These are phyloP conservation scores for Cutaneotrichosporon sp. DNA, from an alignment of 1,284 basidiomycete genomes.

Conservation along the genomic window DNA sequence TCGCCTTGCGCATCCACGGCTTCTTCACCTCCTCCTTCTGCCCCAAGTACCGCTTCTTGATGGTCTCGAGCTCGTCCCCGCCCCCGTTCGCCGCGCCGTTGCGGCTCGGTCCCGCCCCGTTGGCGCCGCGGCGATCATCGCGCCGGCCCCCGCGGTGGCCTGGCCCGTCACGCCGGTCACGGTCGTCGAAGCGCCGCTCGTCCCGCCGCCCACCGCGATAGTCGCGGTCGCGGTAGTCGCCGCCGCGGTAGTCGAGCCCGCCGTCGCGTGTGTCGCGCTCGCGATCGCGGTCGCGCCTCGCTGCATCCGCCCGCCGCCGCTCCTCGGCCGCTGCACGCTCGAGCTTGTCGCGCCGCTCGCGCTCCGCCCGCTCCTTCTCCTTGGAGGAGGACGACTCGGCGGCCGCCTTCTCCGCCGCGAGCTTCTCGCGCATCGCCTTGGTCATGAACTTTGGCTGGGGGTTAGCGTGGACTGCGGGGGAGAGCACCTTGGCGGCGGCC, in stretches of 20 bases:
- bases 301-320: conserved; percentile 55
- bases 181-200: conserved; percentile 6
- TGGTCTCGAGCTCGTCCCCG: conserved; percentile 68
- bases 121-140: background rate
- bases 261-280: conserved; percentile 19
- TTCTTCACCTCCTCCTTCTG: conserved; percentile 72
- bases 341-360: conserved; percentile 65
- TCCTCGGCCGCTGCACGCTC: conserved; percentile 75
- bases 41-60: conserved; percentile 86
- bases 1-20: conserved; percentile 84
- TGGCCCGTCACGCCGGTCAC: conserved; percentile 15
- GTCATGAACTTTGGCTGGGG: conserved; percentile 83
- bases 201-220: conserved; percentile 1
- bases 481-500: conserved; percentile 75
- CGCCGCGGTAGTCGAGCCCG: conserved; percentile 25
- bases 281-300: conserved; percentile 15
- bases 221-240: conserved; percentile 23
- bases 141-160: conserved; percentile 16
- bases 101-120: conserved; percentile 1
- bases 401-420: conserved; percentile 82
- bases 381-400: conserved; percentile 69
- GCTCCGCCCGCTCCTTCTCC: conserved; percentile 58
- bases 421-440: conserved; percentile 80
- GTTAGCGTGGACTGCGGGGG: background rate
- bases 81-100: conserved; percentile 9